These are phyloP conservation scores for Acorus gramineus DNA, from an alignment of 106 monocot genomes.

Conservation along the genomic window DNA sequence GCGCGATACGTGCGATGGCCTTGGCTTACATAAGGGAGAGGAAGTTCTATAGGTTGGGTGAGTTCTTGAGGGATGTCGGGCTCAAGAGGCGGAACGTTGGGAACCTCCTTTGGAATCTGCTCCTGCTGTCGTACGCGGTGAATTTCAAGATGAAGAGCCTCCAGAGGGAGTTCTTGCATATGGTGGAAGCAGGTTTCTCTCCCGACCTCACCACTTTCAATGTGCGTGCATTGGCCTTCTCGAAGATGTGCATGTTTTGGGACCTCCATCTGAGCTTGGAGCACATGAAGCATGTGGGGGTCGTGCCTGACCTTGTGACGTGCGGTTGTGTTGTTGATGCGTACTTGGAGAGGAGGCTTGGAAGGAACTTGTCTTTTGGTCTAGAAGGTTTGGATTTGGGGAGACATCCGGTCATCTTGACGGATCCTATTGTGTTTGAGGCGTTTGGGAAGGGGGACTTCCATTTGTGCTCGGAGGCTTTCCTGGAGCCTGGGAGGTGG, in stretches of 20 bases:
- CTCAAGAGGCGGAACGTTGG: constrained; percentile 59
- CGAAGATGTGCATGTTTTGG: constrained; percentile 93
- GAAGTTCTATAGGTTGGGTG: constrained; percentile 66
- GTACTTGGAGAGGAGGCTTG: constrained; percentile 68
- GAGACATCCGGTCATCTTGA: constrained; percentile 33
- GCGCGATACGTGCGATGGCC: constrained; percentile 47
- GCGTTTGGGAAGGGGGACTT: constrained; percentile 95
- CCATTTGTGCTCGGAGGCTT: constrained; percentile 56
- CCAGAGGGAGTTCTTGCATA: constrained; percentile 74
- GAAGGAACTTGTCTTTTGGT: constrained; percentile 57
- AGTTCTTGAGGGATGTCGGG: constrained; percentile 70
- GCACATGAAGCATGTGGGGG: constrained; percentile 57
- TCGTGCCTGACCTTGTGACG: constrained; percentile 76
- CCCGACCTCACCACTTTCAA: constrained; percentile 90
- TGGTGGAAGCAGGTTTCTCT: constrained; percentile 66
- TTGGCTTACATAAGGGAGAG: constrained; percentile 46
- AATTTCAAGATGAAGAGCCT: constrained; percentile 98
- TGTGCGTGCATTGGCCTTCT: constrained; percentile 65
- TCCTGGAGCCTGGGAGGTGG: constrained; percentile 36
- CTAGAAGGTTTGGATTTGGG: constrained; percentile 33
- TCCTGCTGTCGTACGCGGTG: constrained; percentile 75
- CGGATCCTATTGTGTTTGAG: constrained; percentile 79
- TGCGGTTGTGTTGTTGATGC: constrained; percentile 87
- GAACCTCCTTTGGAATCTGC: constrained; percentile 85
- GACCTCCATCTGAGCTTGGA: constrained; percentile 84